Conservation (phyloP, 208 protist species). For the Vickermania ingenoplastis region DNA sequence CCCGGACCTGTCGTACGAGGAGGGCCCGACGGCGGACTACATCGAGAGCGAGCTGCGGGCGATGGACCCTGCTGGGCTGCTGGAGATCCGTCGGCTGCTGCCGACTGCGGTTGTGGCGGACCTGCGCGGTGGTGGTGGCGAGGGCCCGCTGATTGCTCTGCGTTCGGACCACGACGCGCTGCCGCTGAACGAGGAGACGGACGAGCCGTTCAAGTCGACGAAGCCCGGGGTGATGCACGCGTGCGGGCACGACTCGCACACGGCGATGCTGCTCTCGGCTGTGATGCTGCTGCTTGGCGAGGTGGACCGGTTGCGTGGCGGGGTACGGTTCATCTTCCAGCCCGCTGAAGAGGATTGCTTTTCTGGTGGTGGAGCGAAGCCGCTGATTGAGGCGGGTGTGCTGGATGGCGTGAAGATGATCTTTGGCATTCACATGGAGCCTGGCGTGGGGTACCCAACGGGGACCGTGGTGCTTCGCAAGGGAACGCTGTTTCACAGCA, state of each 20-base stretch:
- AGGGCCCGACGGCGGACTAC: constrained; percentile 48
- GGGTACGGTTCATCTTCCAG: constrained; percentile 63
- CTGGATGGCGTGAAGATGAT: constrained; percentile 36
- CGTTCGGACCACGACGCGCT: constrained; percentile 54
- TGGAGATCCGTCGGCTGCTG: constrained; percentile 29
- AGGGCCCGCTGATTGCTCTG: constrained; percentile 14
- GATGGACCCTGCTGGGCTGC: constrained; percentile 18
- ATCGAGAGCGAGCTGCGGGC: constrained; percentile 20
- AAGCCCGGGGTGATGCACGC: constrained; percentile 40
- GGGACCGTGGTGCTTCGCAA: constrained; percentile 10
- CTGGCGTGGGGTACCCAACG: constrained; percentile 4
- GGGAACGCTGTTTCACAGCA: constrained; percentile 18
- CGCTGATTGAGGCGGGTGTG: constrained; percentile 29
- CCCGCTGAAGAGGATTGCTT: constrained; percentile 46
- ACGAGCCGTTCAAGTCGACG: constrained; percentile 34
- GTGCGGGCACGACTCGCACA: constrained; percentile 47
- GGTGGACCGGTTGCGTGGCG: constrained; percentile 33
- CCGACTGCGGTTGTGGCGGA: constrained; percentile 14
- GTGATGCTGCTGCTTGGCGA: constrained; percentile 35
- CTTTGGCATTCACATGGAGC: constrained; percentile 41
- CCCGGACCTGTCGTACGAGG: constrained; percentile 41
- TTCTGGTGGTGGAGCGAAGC: constrained; percentile 30
- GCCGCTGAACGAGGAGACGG: constrained; percentile 34
- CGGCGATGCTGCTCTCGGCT: constrained; percentile 42
- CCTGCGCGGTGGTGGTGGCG: not conserved